These are phyloP conservation scores for Trypanosoma brucei DNA, from an alignment of 208 protist species.

Conservation along the genomic window DNA sequence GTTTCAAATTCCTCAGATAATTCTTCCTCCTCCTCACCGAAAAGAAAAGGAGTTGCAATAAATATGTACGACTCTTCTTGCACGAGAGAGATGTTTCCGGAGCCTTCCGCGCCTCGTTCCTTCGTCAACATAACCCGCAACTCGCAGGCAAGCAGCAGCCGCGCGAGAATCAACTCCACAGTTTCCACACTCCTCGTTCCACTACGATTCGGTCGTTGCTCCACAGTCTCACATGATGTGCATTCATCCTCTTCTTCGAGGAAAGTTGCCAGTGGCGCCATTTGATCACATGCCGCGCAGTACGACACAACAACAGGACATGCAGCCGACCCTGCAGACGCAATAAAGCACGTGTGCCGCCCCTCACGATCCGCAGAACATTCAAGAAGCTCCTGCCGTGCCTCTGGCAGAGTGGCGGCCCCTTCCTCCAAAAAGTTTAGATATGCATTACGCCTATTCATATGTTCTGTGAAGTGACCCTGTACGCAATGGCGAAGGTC, in stretches of 20 bases:
- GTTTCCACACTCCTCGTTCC: constrained; percentile 7
- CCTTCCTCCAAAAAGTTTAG: constrained; percentile 30
- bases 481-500: constrained; percentile 7
- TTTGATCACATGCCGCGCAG: constrained; percentile 49
- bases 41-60: constrained; percentile 43
- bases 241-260: not conserved
- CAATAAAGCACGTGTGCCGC: constrained; percentile 54
- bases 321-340: constrained; percentile 33
- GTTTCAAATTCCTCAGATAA: constrained; percentile 39
- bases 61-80: constrained; percentile 32
- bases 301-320: constrained; percentile 45
- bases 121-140: constrained; percentile 2
- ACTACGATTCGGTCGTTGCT: not conserved
- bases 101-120: not conserved
- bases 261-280: constrained; percentile 45
- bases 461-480: constrained; percentile 13
- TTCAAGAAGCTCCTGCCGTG: constrained; percentile 32
- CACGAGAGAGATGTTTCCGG: not conserved
- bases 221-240: not conserved
- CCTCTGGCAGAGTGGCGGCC: constrained; percentile 18
- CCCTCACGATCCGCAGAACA: constrained; percentile 33
- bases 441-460: constrained; percentile 18
- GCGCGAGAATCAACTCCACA: constrained; percentile 13
- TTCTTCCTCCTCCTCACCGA: constrained; percentile 24
- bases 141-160: constrained; percentile 19